Base-by-base conservation (phyloP, 352 stramenopile genomes). In the Stephanocyclus meneghinianus region DNA sequence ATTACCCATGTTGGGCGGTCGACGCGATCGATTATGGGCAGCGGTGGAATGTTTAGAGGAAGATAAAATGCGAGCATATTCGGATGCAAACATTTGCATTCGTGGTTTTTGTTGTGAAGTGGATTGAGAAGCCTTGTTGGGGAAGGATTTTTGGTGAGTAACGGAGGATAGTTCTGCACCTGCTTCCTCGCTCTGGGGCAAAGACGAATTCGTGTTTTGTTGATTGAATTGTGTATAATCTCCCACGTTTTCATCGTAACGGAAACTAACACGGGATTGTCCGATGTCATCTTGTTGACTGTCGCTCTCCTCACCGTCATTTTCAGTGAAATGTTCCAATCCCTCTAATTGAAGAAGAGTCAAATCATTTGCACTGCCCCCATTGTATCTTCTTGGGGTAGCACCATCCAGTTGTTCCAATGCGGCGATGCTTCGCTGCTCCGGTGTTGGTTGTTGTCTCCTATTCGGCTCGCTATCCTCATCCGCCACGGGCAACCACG, bases 51-150 rank as follows among this genome's bases (percentile, higher is more conserved):
- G 69, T 51, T 81, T 88, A 32, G 72, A 81, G 40, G 71, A 79
- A 32, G 89, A 91, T 48, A 94, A 64, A 50, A 90, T 82, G 0
- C 88, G 75, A 40, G 90, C 90, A 84, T 94, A 94, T 64, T 94
- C 90, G 0, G 86, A 92, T 53, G 86, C 90, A 86, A 92, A 94
- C 85, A 93, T 91, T 76, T 85, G 80, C 2, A 90, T 84, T 45
- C 83, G 32, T 21, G 40, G 71, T 40, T 75, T 80, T 59, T 67
- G 18, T 16, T 51, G 32, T 48, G 10, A 29, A 35, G 16, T 16
- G 53, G 11, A 2, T 74, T 7, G 56, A 63, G 40, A 21, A 62
- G 50, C 77, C 57, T 48, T 29, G 30, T 56, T 57, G 55, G 21
- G 16, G 26, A 47, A 47, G 48, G 18, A 64, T 53, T 50, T 47